Evolutionary conservation across 179 eudicot species (phyloP), one percentile per base, ranked within the genome.

Genomic region (Corrigiola litoralis): DNA sequence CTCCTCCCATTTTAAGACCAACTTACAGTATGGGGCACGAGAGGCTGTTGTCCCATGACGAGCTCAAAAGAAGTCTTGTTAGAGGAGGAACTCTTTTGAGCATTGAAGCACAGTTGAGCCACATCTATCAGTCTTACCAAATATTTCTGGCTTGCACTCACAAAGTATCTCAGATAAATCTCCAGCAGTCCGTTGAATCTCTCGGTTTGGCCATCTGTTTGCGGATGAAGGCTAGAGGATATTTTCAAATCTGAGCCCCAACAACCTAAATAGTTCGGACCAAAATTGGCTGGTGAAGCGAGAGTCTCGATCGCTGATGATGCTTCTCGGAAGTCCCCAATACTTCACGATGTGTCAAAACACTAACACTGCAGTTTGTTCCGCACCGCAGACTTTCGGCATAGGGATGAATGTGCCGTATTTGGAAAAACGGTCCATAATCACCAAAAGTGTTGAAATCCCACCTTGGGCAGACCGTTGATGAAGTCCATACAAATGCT

Each of bases 401-500:
- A 18, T 0, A 1, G 59, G 17, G 4, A 57, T 57, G 45, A 57
- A 57, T 0, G 44, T 34, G 2, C 23, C 44, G 32, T 57, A 57
- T 16, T 57, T 57, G 1, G 61, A 57, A 37, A 57, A 57, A 3
- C 28, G 28, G 11, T 57, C 45, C 14, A 57, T 27, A 8, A 20
- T 11, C 28, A 57, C 45, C 11, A 36, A 6, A 4, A 55, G 5
- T 36, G 40, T n/a, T 9, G 18, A 8, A 3, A 11, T 0, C 37
- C 41, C 1, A 54, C 69, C n/a, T 71, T 63, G 0, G 64, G 58
- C 8, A 63, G 17, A 2, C 50, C 34, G 0, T 10, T 14, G 12
- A 65, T 64, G 36, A 71, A 71, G n/a, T 71, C 65, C 45, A 71
- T 27, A 11, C 12, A 36, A 3, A 70, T 8, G 8, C 64, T 51